These are phyloP conservation scores for Sedum album DNA, from an alignment of 164 flowering plant genomes.

Conservation along the genomic window DNA sequence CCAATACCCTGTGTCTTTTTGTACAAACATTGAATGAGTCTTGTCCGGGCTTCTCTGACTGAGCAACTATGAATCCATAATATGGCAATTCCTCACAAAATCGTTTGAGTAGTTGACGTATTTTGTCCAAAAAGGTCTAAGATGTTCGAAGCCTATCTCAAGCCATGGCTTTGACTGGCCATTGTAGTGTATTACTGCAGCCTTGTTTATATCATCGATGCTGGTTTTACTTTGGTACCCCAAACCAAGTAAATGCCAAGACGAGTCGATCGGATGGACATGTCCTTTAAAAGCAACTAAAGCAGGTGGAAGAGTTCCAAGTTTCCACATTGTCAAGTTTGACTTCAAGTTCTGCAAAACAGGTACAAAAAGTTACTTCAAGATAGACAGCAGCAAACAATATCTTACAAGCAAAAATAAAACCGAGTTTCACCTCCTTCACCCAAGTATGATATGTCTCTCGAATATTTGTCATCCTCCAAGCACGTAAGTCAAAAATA, in stretches of 20 bases:
- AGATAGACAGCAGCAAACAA: not conserved
- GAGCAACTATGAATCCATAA: constrained; percentile 50
- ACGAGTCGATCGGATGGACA: constrained; percentile 86
- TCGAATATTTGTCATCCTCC: constrained; percentile 87
- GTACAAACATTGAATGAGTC: constrained; percentile 6
- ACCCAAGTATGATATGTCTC: constrained; percentile 89
- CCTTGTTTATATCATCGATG: constrained; percentile 53
- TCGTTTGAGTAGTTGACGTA: constrained; percentile 88
- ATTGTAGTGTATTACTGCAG: constrained; percentile 97
- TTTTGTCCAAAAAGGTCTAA: constrained; percentile 93
- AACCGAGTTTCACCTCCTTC: constrained; percentile 58
- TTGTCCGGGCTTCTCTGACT: constrained; percentile 12
- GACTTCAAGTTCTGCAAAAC: constrained; percentile 71
- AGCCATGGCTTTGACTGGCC: constrained; percentile 98
- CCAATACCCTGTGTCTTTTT: not conserved
- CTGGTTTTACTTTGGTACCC: constrained; percentile 84
- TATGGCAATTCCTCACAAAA: constrained; percentile 80
- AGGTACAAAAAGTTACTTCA: not conserved
- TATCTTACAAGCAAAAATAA: not conserved
- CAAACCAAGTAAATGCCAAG: constrained; percentile 97
- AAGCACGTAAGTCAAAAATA: constrained; percentile 75
- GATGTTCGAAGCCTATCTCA: constrained; percentile 83
- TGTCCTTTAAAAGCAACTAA: constrained; percentile 83
- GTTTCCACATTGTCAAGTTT: constrained; percentile 80
- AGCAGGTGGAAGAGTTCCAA: constrained; percentile 91